phyloP scores from a whole-genome alignment of 2,329 filamentous ascomycete species.

The Ophiostoma sp. region DNA sequence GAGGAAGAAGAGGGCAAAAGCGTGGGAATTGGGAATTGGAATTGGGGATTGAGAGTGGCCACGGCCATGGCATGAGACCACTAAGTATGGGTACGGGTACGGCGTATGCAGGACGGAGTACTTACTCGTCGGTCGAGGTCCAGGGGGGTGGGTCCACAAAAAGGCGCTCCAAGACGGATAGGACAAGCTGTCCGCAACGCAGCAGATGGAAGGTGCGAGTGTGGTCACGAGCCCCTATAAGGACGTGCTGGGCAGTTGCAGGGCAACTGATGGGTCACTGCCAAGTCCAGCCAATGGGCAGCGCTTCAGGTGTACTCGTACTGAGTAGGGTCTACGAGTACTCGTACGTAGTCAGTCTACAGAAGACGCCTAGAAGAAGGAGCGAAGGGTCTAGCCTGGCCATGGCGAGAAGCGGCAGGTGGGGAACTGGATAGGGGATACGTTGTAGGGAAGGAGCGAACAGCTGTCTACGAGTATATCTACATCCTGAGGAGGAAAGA shows the following conservation, averaged over 20 bases:
- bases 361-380: slow-evolving; percentile 8
- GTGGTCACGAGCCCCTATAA: background rate
- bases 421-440: background rate
- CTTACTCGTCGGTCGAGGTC: slow-evolving; percentile 16
- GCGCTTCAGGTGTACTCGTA: too few species aligned
- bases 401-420: background rate
- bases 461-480: background rate
- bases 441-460: background rate
- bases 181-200: slow-evolving; percentile 23
- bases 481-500: background rate
- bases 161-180: slow-evolving; percentile 9
- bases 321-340: too few species aligned
- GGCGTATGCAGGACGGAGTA: background rate
- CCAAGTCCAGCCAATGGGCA: slow-evolving; percentile 10
- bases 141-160: slow-evolving; percentile 19
- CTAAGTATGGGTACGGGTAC: background rate
- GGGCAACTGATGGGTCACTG: background rate
- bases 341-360: background rate
- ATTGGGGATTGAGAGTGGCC: background rate
- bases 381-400: slow-evolving; percentile 16
- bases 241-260: background rate
- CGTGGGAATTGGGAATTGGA: slow-evolving; percentile 17
- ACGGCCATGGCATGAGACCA: too few species aligned
- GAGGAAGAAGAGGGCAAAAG: slow-evolving; percentile 14
- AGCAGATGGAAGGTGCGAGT: too few species aligned